phyloP scores from a whole-genome alignment of 2,329 filamentous ascomycete species.

The Cyclaneusma minus region DNA sequence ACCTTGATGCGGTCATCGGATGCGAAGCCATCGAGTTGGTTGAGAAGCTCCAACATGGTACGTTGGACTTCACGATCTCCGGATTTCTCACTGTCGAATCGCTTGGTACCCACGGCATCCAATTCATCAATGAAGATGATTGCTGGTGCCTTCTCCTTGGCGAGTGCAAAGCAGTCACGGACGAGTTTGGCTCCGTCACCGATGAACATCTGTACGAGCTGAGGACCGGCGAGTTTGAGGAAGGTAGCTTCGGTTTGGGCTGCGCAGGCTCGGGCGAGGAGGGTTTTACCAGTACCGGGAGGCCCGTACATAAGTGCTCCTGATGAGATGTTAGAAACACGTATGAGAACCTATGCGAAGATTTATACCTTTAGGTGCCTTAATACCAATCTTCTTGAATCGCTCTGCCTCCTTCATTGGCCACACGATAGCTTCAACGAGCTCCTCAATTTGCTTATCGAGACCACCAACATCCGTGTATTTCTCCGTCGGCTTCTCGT shows the following conservation, averaged over 20 bases:
- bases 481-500: slow-evolving; percentile 98
- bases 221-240: slow-evolving; percentile 92
- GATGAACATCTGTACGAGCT: slow-evolving; percentile 99
- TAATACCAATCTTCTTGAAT: slow-evolving; percentile 99
- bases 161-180: slow-evolving; percentile 89
- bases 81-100: slow-evolving; percentile 96
- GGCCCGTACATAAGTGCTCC: slow-evolving; percentile 97
- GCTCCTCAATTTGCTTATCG: slow-evolving; percentile 97
- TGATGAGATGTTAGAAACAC: slow-evolving; percentile 20
- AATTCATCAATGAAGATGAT: slow-evolving; percentile 99
- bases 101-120: slow-evolving; percentile 95
- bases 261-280: slow-evolving; percentile 87
- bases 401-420: slow-evolving; percentile 99
- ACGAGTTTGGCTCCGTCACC: slow-evolving; percentile 97
- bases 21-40: slow-evolving; percentile 95
- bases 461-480: slow-evolving; percentile 95
- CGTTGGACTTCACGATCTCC: slow-evolving; percentile 96
- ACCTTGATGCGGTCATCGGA: slow-evolving; percentile 96
- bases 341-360: slow-evolving; percentile 15
- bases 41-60: slow-evolving; percentile 96
- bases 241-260: slow-evolving; percentile 98
- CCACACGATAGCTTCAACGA: slow-evolving; percentile 97
- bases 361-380: slow-evolving; percentile 82
- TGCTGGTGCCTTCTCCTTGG: slow-evolving; percentile 95
- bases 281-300: slow-evolving; percentile 78